Percentiles rank a stretch among this genome's conserved stretches.
phyloP scores from a whole-genome alignment of 129 eudicot genomes.

The Arctium lappa region DNA sequence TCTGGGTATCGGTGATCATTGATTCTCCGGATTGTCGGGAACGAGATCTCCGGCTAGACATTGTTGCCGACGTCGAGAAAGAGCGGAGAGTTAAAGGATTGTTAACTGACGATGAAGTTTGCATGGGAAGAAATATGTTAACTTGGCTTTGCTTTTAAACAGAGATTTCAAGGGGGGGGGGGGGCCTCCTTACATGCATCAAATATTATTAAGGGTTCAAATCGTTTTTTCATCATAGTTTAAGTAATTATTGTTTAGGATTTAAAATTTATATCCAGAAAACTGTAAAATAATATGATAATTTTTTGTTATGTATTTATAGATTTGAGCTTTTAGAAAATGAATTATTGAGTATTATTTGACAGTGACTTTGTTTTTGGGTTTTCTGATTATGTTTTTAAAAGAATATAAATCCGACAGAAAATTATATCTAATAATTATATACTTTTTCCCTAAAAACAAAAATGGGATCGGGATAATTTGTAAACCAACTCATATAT shows the following conservation, averaged over 20 bases:
- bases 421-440: not conserved
- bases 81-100: not conserved
- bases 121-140: constrained; percentile 34
- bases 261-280: not conserved
- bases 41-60: constrained; percentile 96
- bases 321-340: not conserved
- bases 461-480: not conserved
- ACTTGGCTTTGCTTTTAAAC: constrained; percentile 26
- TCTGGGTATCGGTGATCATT: constrained; percentile 75
- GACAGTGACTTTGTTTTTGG: not conserved
- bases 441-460: not conserved
- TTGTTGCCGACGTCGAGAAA: constrained; percentile 39
- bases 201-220: not conserved
- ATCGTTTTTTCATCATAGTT: not conserved
- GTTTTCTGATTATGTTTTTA: not conserved
- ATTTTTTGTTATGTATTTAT: not conserved
- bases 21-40: constrained; percentile 61
- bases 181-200: constrained; percentile 22
- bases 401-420: not conserved
- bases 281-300: not conserved
- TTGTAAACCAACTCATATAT: not conserved
- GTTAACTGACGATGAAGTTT: constrained; percentile 16
- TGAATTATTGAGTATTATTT: not conserved
- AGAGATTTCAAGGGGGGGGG: constrained; percentile 11
- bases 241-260: no score